Conservation (phyloP, 2,329 filamentous ascomycete species). For the Paraconiothyrium sp. region DNA sequence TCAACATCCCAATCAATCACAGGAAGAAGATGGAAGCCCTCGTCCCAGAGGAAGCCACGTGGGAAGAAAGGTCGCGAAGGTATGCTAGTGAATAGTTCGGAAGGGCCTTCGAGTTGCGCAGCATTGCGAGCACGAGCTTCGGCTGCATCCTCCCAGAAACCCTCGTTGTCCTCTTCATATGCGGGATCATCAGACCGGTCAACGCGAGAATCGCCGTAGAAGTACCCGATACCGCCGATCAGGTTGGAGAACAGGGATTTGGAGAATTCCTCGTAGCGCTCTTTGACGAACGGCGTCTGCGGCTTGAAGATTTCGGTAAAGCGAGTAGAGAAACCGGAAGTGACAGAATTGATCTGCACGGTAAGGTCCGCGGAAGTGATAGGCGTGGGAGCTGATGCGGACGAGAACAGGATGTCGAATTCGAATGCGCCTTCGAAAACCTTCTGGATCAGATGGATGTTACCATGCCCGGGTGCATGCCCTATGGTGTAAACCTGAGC, state of each 20-base stretch:
- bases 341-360: constrained; percentile 71
- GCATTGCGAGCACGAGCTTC: constrained; percentile 75
- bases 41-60: constrained; percentile 96
- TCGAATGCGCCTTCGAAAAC: constrained; percentile 88
- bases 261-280: constrained; percentile 80
- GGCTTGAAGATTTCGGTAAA: constrained; percentile 79
- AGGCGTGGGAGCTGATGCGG: constrained; percentile 68
- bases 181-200: constrained; percentile 92
- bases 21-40: constrained; percentile 93
- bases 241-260: constrained; percentile 95
- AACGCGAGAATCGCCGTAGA: constrained; percentile 86
- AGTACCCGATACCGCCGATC: constrained; percentile 93
- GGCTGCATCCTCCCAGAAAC: constrained; percentile 92
- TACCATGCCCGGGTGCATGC: constrained; percentile 75
- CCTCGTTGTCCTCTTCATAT: constrained; percentile 94
- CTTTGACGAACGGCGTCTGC: constrained; percentile 76
- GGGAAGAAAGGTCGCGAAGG: constrained; percentile 97
- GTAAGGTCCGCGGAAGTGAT: constrained; percentile 72
- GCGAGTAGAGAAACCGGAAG: constrained; percentile 74
- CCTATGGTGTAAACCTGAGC: constrained; percentile 84
- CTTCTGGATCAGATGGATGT: constrained; percentile 89
- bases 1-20: constrained; percentile 95
- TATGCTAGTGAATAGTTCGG: constrained; percentile 88
- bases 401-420: constrained; percentile 92
- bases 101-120: constrained; percentile 79